Conservation (phyloP, 2,329 filamentous ascomycete species). For the Beauveria brongniartii region DNA sequence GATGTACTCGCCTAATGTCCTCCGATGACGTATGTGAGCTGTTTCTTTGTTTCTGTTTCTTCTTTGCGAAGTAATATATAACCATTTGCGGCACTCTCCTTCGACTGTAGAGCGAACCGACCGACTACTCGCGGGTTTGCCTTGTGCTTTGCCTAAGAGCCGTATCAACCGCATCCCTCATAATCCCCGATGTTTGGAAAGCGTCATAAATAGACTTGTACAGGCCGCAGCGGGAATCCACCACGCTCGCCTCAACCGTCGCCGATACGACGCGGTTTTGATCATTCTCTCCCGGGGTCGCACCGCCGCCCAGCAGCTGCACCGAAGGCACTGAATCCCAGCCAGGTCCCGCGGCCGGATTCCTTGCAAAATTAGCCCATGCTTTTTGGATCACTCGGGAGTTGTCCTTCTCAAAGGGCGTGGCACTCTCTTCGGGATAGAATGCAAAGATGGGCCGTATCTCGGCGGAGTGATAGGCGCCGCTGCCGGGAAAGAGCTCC, state of each 20-base stretch:
- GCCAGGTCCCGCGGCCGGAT: constrained; percentile 19
- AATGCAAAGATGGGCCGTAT: constrained; percentile 36
- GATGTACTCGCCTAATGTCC: not conserved
- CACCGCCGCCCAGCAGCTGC: constrained; percentile 19
- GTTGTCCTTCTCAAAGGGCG: constrained; percentile 15
- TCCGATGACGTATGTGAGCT: not conserved
- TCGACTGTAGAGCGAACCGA: too few relatives aligned
- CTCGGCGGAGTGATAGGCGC: constrained; percentile 40
- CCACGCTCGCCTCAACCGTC: not conserved
- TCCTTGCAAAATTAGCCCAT: constrained; percentile 22
- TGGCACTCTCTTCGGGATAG: constrained; percentile 15
- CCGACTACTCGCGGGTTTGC: too few relatives aligned
- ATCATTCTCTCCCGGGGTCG: constrained; percentile 9
- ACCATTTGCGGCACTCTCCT: too few relatives aligned
- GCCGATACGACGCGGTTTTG: not conserved
- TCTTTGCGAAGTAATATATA: too few relatives aligned
- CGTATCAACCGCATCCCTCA: not conserved
- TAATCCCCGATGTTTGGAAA: not conserved
- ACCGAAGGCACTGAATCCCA: constrained; percentile 18
- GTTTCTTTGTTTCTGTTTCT: too few relatives aligned
- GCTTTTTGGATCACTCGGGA: constrained; percentile 20
- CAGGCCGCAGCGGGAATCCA: constrained; percentile 14
- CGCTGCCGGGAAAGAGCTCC: constrained; percentile 27
- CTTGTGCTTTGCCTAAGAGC: not conserved
- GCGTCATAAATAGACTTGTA: not conserved